Evolutionary conservation across 164 flowering plant species (phyloP).

Genomic region (Vitis riparia): DNA sequence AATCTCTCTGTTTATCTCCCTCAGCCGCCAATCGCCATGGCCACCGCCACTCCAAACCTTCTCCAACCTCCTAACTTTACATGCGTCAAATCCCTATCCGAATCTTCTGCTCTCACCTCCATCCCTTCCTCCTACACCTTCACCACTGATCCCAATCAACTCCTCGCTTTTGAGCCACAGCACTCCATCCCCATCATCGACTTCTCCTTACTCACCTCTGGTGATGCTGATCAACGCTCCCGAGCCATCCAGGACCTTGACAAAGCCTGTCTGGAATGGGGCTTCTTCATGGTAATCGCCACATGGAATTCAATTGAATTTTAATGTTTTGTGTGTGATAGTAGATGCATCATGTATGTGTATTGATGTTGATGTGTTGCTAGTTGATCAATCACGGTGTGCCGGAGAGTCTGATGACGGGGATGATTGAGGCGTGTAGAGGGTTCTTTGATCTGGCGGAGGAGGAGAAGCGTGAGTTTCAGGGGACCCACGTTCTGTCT

Average conservation of each 20-base stretch:
- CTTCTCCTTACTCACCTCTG: slow-evolving; percentile 39
- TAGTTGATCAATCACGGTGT: slow-evolving; percentile 77
- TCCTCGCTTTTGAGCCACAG: not conserved
- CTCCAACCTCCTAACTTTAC: slow-evolving; percentile 4
- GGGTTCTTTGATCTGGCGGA: slow-evolving; percentile 53
- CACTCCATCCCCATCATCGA: slow-evolving; percentile 42
- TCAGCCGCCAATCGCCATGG: too few relatives aligned
- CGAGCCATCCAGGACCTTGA: slow-evolving; percentile 42
- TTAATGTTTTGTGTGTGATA: too few relatives aligned
- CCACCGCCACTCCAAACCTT: not conserved
- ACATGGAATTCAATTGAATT: not conserved
- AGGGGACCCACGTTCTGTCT: slow-evolving; percentile 40
- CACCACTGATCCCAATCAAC: slow-evolving; percentile 9
- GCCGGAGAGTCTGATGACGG: slow-evolving; percentile 41
- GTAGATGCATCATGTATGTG: too few relatives aligned
- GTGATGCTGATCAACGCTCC: slow-evolving; percentile 44
- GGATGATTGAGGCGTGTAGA: slow-evolving; percentile 30
- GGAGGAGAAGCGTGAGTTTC: slow-evolving; percentile 53
- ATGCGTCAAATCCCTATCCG: slow-evolving; percentile 21
- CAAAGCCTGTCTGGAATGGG: slow-evolving; percentile 72
- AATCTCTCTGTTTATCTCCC: too few relatives aligned
- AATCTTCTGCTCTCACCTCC: slow-evolving; percentile 30
- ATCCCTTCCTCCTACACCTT: slow-evolving; percentile 26
- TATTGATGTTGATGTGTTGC: too few relatives aligned
- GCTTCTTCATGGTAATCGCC: slow-evolving; percentile 66